Conservation (phyloP, 352 stramenopile species). For the Globisporangium megalacanthum region DNA sequence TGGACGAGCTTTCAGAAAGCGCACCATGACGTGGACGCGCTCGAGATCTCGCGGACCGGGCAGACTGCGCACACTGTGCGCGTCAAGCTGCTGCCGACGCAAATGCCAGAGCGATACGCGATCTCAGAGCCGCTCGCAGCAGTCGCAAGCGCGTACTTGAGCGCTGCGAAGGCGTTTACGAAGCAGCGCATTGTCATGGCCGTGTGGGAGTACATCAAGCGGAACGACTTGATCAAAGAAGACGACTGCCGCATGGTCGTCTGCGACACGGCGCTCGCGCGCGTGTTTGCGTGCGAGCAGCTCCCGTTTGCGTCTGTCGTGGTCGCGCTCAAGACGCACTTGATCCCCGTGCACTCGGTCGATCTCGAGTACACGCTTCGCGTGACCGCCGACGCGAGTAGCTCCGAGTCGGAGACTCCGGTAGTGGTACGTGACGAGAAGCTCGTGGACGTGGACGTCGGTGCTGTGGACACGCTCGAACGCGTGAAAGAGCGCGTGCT, state of each 20-base stretch:
- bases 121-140: constrained; percentile 40
- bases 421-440: constrained; percentile 36
- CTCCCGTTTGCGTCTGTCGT: constrained; percentile 68
- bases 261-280: constrained; percentile 43
- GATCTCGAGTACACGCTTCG: constrained; percentile 61
- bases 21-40: constrained; percentile 48
- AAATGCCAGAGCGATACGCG: constrained; percentile 50
- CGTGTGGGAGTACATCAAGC: constrained; percentile 77
- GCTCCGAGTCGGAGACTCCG: constrained; percentile 10
- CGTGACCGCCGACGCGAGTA: constrained; percentile 18
- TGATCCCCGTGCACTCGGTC: constrained; percentile 45
- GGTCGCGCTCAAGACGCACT: constrained; percentile 56
- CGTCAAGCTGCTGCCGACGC: constrained; percentile 57
- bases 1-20: constrained; percentile 79
- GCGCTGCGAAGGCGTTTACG: constrained; percentile 38
- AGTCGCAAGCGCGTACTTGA: constrained; percentile 36
- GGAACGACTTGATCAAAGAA: constrained; percentile 70
- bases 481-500: constrained; percentile 28
- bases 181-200: constrained; percentile 75
- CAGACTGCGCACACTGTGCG: constrained; percentile 51
- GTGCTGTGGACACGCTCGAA: constrained; percentile 43
- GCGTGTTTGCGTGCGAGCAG: constrained; percentile 61
- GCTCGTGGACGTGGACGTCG: constrained; percentile 58
- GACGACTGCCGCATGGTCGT: constrained; percentile 71
- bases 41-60: constrained; percentile 49